A percentile compares a stretch with the other conserved stretches of the same genome.
phyloP scores from a whole-genome alignment of 169 alveolate species.

The Blepharisma undulans region DNA sequence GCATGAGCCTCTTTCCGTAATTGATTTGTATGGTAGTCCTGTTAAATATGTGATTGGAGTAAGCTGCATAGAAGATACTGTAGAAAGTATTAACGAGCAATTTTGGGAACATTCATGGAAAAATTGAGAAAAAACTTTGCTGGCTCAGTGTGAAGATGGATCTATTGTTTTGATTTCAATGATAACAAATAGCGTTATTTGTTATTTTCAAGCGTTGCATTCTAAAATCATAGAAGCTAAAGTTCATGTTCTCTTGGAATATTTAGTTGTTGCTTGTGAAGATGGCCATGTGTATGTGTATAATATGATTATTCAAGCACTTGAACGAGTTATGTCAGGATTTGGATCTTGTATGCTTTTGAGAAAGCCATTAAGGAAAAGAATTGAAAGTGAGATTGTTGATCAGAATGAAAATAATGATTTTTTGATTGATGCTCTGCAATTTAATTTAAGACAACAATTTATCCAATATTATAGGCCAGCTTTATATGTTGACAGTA shows the following conservation, averaged over 20 bases:
- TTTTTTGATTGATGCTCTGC: background rate
- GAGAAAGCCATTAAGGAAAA: background rate
- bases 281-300: slow-evolving; percentile 10
- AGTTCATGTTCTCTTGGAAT: background rate
- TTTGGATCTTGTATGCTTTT: background rate
- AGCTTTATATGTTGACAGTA: background rate
- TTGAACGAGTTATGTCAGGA: slow-evolving; percentile 12
- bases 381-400: background rate
- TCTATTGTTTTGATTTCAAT: background rate
- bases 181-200: background rate
- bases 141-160: background rate
- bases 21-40: background rate
- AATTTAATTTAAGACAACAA: background rate
- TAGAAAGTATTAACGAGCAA: background rate
- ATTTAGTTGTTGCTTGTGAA: background rate
- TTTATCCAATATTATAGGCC: background rate
- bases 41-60: background rate
- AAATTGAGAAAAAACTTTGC: slow-evolving; percentile 15
- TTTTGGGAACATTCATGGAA: background rate
- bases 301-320: background rate
- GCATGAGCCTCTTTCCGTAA: background rate
- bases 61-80: background rate
- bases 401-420: background rate
- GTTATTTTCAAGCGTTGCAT: slow-evolving; percentile 19
- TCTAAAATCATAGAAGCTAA: background rate